phyloP scores from a whole-genome alignment of 2,329 filamentous ascomycete species.

The Colletotrichum godetiae region DNA sequence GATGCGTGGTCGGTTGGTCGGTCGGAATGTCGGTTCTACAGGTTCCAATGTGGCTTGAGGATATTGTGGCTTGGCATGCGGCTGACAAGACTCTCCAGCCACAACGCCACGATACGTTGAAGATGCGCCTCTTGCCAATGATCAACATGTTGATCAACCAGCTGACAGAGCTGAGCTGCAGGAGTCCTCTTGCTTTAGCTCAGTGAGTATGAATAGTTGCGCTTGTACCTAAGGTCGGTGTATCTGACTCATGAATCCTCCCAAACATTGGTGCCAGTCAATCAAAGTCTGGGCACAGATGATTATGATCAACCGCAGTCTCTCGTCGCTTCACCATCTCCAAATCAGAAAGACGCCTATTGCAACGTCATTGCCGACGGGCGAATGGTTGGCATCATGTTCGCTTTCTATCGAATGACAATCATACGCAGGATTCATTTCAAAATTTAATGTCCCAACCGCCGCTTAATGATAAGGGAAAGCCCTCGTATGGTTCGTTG shows the following conservation, averaged over 20 bases:
- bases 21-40: not conserved
- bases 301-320: not conserved
- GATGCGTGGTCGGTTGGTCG: too few species aligned
- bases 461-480: not conserved
- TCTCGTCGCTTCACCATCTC: not conserved
- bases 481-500: not conserved
- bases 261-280: not conserved
- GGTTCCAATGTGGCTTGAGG: not conserved
- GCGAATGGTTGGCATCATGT: not conserved
- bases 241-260: not conserved
- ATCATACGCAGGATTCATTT: not conserved
- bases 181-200: not conserved
- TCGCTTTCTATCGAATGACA: not conserved
- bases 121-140: not conserved
- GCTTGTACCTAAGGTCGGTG: not conserved
- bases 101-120: not conserved
- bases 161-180: constrained; percentile 2
- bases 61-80: not conserved
- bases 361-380: not conserved
- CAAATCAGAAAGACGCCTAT: not conserved
- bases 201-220: not conserved
- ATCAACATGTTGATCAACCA: constrained; percentile 9
- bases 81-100: not conserved
- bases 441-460: not conserved
- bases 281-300: not conserved